These are phyloP conservation scores for Myxozyma sirexii DNA, from an alignment of 805 yeast genomes.

Conservation along the genomic window DNA sequence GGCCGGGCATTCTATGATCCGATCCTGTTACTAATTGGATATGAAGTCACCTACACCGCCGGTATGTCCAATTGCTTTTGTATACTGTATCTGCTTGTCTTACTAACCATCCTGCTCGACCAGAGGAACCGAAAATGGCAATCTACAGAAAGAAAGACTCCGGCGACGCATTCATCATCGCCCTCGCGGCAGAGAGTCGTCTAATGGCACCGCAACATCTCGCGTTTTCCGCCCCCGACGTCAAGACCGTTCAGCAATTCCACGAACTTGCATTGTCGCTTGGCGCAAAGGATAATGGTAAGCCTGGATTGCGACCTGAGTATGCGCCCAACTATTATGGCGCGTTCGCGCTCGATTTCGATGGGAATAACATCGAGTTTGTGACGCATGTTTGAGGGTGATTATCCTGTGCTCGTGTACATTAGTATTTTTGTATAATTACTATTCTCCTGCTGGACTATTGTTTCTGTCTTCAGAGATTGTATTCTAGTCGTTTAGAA, in stretches of 20 bases:
- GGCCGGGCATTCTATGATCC: slow-evolving; percentile 17
- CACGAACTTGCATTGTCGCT: slow-evolving; percentile 3
- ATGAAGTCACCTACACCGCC: background rate
- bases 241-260: slow-evolving; percentile 4
- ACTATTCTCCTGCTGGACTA: too few relatives aligned
- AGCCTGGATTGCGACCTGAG: slow-evolving; percentile 10
- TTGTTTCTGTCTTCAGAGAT: too few relatives aligned
- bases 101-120: background rate
- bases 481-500: too few relatives aligned
- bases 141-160: background rate
- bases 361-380: slow-evolving; percentile 20
- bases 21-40: slow-evolving; percentile 9
- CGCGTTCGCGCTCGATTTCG: slow-evolving; percentile 16
- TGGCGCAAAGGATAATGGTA: slow-evolving; percentile 17
- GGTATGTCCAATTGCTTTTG: slow-evolving; percentile 1
- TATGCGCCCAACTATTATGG: slow-evolving; percentile 16
- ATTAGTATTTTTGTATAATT: too few relatives aligned
- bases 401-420: background rate
- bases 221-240: slow-evolving; percentile 5
- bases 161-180: background rate
- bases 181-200: background rate
- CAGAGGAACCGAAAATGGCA: background rate
- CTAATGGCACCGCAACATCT: slow-evolving; percentile 3
- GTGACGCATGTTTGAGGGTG: background rate
- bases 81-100: background rate